A percentile compares a stretch with the other conserved stretches of the same genome.
Conservation (phyloP, 1,284 basidiomycete genomes). For the Gomphus bonarii region DNA sequence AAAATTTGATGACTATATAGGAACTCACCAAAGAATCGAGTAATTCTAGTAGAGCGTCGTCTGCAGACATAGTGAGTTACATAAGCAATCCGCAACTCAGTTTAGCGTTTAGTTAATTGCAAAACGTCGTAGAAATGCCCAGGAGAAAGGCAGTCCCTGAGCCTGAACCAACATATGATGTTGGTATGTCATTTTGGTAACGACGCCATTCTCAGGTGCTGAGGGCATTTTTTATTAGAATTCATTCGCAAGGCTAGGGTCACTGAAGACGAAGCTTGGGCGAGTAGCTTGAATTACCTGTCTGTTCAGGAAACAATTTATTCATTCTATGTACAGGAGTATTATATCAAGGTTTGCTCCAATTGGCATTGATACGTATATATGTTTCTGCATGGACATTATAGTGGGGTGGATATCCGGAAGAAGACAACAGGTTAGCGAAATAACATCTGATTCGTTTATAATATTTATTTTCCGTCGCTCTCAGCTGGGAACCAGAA, state of each 20-base stretch:
- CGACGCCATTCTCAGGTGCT: not conserved
- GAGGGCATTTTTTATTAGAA: slow-evolving; percentile 1
- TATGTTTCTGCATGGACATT: not conserved
- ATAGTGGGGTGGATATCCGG: slow-evolving; percentile 15
- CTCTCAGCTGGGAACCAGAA: slow-evolving; percentile 53
- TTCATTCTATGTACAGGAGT: slow-evolving; percentile 2
- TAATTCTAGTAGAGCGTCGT: not conserved
- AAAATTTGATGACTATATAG: not conserved
- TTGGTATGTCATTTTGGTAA: not conserved
- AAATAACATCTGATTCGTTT: not conserved
- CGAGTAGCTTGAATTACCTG: not conserved
- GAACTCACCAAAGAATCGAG: slow-evolving; percentile 7
- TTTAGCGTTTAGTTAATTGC: not conserved
- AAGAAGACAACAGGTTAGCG: slow-evolving; percentile 10
- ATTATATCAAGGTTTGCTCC: slow-evolving; percentile 8
- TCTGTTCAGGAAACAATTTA: not conserved
- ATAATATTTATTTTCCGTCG: not conserved
- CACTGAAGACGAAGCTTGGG: slow-evolving; percentile 6
- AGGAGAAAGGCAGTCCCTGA: not conserved
- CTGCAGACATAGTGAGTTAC: not conserved
- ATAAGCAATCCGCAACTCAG: not conserved
- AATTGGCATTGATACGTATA: not conserved
- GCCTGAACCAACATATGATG: not conserved
- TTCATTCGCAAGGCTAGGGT: slow-evolving; percentile 5
- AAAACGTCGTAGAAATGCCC: not conserved